Evolutionary conservation across 2,329 filamentous ascomycete species (phyloP), one percentile per base, ranked within the genome.

Genomic region (Exophiala lecanii-corni): DNA sequence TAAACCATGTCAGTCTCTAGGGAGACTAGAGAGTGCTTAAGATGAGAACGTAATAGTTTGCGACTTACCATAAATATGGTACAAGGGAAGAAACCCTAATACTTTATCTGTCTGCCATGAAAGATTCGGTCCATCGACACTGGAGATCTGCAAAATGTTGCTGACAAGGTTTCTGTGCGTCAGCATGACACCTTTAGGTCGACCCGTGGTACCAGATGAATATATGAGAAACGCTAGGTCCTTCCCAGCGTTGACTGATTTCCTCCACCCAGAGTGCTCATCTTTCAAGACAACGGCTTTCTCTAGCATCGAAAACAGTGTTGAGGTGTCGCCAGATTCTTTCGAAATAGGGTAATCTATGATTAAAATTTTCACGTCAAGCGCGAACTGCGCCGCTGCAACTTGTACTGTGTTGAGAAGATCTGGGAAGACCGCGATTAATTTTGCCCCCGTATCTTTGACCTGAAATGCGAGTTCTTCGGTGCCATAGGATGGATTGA

Each of bases 191-290:
- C 89, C 91, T 65, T 97, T 97, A 0, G 91, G 89, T 38, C 89
- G 69, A 2, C 91, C 91, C 0, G 91, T 96, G 0, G 91, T 97
- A 5, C 91, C 91, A 5, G 84, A 89, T 37, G 83, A 89, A 63
- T 94, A 96, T 1, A 94, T 86, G 44, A 96, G 66, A 58, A 92
- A 94, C 0, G 87, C 84, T n/a, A n/a, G n/a, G n/a, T n/a, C n/a
- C n/a, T n/a, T n/a, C n/a, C n/a, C n/a, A n/a, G n/a, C n/a, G n/a
- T n/a, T n/a, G n/a, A n/a, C n/a, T n/a, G n/a, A n/a, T n/a, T n/a
- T n/a, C n/a, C n/a, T n/a, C n/a, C n/a, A n/a, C n/a, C n/a, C n/a
- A n/a, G n/a, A n/a, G n/a, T n/a, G n/a, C n/a, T n/a, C n/a, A n/a
- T n/a, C n/a, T n/a, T n/a, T n/a, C n/a, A n/a, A n/a, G n/a, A n/a